A percentile compares a stretch with the other conserved stretches of the same genome.
Evolutionary conservation across 192 early-diverging fungal genomes (phyloP).

Genomic region (Backusella westeae): DNA sequence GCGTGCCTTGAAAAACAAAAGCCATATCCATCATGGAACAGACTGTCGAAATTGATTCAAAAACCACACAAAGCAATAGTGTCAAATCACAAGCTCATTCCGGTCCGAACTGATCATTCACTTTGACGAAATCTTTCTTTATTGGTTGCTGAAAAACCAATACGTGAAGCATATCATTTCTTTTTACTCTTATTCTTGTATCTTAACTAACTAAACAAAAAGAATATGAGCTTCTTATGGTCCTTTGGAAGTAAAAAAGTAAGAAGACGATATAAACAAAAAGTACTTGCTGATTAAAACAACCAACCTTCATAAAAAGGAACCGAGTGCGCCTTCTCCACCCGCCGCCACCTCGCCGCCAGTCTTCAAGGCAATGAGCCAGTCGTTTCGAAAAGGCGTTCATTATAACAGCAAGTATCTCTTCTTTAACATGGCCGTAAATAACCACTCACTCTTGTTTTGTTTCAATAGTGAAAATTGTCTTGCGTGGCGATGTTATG

Average conservation of each 20-base stretch:
- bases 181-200: too few species aligned
- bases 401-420: conserved; percentile 44
- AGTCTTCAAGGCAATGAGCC: conserved; percentile 36
- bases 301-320: background rate
- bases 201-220: too few species aligned
- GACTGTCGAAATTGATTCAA: too few species aligned
- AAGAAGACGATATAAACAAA: background rate
- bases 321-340: background rate
- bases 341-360: background rate
- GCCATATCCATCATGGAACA: too few species aligned
- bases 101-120: too few species aligned
- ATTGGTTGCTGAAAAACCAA: too few species aligned
- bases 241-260: conserved; percentile 19
- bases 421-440: background rate
- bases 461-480: conserved; percentile 49
- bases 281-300: background rate
- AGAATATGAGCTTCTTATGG: conserved; percentile 28
- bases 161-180: too few species aligned
- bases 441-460: background rate
- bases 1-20: too few species aligned
- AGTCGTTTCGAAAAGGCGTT: conserved; percentile 38
- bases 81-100: too few species aligned
- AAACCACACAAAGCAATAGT: too few species aligned
- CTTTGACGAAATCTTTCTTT: too few species aligned
- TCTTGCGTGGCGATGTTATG: conserved; percentile 57